A percentile compares a stretch with the other conserved stretches of the same genome.
These are phyloP conservation scores for Colletotrichum navitas DNA, from an alignment of 2,329 filamentous ascomycete genomes.

Conservation along the genomic window DNA sequence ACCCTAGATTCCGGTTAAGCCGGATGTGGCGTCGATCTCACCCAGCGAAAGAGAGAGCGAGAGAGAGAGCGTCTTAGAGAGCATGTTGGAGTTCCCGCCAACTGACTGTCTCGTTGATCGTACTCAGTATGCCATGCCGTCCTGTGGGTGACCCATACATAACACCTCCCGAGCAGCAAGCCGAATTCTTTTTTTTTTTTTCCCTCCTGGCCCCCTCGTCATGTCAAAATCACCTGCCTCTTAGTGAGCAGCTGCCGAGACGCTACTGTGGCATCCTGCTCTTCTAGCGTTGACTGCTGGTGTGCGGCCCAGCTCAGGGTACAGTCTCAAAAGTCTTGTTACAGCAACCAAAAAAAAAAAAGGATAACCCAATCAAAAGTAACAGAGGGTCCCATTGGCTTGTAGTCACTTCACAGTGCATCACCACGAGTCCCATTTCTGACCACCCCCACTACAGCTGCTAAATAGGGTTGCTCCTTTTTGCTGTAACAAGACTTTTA, in stretches of 20 bases:
- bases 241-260: constrained; percentile 29
- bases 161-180: neutral
- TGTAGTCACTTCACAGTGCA: no score
- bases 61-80: constrained; percentile 3
- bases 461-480: no score
- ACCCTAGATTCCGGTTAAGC: constrained; percentile 37
- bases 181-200: neutral
- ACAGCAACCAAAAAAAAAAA: no score
- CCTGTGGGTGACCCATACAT: neutral
- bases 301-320: constrained; percentile 23
- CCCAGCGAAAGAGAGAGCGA: neutral
- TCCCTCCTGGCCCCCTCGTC: neutral
- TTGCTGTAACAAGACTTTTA: no score
- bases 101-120: constrained; percentile 1
- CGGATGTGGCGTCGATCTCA: constrained; percentile 31
- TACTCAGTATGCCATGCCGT: constrained; percentile 5
- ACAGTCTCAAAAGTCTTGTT: no score
- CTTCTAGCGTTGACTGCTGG: constrained; percentile 28
- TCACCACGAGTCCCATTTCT: no score
- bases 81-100: constrained; percentile 6
- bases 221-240: constrained; percentile 4
- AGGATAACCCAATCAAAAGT: no score
- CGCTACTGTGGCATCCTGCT: constrained; percentile 6
- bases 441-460: no score
- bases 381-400: no score